Conservation (phyloP, 352 stramenopile species). For the Pythium rishiriense region DNA sequence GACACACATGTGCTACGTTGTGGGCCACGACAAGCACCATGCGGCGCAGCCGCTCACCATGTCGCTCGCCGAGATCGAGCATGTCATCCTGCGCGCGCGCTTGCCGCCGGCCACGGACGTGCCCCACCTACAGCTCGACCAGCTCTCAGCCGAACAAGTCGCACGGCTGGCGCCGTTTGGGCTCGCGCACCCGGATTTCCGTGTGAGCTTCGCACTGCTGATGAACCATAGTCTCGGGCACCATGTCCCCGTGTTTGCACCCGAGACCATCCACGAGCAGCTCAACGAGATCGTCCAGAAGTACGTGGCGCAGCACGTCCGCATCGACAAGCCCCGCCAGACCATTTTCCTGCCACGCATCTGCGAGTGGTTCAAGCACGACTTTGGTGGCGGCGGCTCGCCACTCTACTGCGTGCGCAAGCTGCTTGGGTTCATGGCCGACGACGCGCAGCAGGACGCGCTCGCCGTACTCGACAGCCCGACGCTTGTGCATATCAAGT, state of each 20-base stretch:
- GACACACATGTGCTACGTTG: conserved; percentile 58
- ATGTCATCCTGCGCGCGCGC: conserved; percentile 62
- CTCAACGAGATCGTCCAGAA: conserved; percentile 54
- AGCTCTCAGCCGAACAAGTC: neutral
- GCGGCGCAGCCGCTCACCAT: conserved; percentile 31
- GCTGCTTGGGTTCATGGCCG: conserved; percentile 68
- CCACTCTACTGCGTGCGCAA: conserved; percentile 71
- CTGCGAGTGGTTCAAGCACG: conserved; percentile 74
- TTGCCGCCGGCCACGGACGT: conserved; percentile 44
- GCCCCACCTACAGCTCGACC: conserved; percentile 37
- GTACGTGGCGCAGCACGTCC: conserved; percentile 39
- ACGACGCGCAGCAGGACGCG: conserved; percentile 42
- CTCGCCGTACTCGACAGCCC: conserved; percentile 47
- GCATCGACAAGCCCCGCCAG: conserved; percentile 26
- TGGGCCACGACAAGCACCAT: conserved; percentile 33
- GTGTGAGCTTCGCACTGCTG: conserved; percentile 66
- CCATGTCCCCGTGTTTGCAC: conserved; percentile 30
- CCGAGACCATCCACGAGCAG: conserved; percentile 61
- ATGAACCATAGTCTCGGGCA: conserved; percentile 42
- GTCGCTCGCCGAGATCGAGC: conserved; percentile 80
- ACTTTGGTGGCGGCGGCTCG: conserved; percentile 51
- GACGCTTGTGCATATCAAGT: conserved; percentile 54
- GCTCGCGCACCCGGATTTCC: conserved; percentile 74
- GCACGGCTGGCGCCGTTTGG: conserved; percentile 34
- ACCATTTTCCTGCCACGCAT: conserved; percentile 57